Conservation (phyloP, 257 asterid genomes). For the Fraxinus anomala region DNA sequence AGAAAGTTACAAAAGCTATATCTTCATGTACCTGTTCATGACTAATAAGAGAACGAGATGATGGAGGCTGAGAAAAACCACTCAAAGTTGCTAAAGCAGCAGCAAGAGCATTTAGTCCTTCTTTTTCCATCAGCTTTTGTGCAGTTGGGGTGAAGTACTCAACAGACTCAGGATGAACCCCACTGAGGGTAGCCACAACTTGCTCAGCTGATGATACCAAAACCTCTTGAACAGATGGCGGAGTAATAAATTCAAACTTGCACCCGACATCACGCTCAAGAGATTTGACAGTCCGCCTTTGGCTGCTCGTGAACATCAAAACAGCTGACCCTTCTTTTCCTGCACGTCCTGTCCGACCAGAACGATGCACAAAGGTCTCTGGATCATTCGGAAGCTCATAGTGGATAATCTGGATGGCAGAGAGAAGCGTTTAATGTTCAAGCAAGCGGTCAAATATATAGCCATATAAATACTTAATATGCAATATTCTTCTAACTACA, state of each 20-base stretch:
- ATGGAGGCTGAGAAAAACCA: slow-evolving; percentile 55
- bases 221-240: slow-evolving; percentile 80
- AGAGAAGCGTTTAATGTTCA: not conserved
- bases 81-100: slow-evolving; percentile 57
- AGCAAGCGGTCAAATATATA: not conserved
- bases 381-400: slow-evolving; percentile 97
- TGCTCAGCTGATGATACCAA: slow-evolving; percentile 73
- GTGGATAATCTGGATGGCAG: slow-evolving; percentile 66
- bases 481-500: not conserved
- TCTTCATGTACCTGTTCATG: slow-evolving; percentile 49
- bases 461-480: not conserved
- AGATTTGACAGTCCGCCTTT: slow-evolving; percentile 69
- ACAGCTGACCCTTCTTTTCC: slow-evolving; percentile 74
- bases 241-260: slow-evolving; percentile 64
- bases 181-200: slow-evolving; percentile 46
- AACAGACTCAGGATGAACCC: slow-evolving; percentile 53
- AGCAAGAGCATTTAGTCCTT: slow-evolving; percentile 49
- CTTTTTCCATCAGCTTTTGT: slow-evolving; percentile 44
- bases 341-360: slow-evolving; percentile 98
- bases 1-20: not conserved
- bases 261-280: slow-evolving; percentile 84
- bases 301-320: slow-evolving; percentile 77
- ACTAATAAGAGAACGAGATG: slow-evolving; percentile 53
- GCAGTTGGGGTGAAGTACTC: slow-evolving; percentile 50
- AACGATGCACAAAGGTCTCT: slow-evolving; percentile 95